A percentile compares a stretch with the other conserved stretches of the same genome.
Evolutionary conservation across 768 basidiomycete genomes (phyloP).

Genomic region (Termitomyces sp.): DNA sequence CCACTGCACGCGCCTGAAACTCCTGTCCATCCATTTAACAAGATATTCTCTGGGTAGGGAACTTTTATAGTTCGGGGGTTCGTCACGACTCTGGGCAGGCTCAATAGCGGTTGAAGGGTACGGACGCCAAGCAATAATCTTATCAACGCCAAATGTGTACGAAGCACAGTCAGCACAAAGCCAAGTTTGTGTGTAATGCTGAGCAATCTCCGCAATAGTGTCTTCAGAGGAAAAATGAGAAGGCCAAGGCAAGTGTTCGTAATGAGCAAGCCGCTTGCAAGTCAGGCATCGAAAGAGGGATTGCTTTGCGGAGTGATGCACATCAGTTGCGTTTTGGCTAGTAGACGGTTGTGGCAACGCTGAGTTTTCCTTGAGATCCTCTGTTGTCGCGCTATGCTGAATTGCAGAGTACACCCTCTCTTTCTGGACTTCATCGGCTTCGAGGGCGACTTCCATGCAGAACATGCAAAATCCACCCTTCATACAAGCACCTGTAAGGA

Average conservation of each 20-base stretch:
- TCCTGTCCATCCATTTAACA: conserved; percentile 82
- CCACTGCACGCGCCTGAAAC: conserved; percentile 82
- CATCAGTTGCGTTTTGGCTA: not conserved
- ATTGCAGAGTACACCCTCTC: conserved; percentile 11
- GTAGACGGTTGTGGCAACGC: not conserved
- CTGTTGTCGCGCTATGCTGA: conserved; percentile 29
- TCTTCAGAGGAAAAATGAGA: conserved; percentile 32
- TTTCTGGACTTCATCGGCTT: conserved; percentile 32
- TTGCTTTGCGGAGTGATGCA: not conserved
- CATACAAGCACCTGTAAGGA: conserved; percentile 49
- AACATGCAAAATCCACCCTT: conserved; percentile 80
- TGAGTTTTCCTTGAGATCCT: conserved; percentile 13
- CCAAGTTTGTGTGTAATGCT: conserved; percentile 59
- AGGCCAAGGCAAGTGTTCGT: conserved; percentile 63
- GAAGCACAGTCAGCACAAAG: conserved; percentile 78
- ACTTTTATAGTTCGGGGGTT: conserved; percentile 51
- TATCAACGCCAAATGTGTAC: conserved; percentile 69
- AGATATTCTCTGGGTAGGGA: conserved; percentile 87
- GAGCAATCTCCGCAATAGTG: conserved; percentile 47
- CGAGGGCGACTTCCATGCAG: conserved; percentile 58
- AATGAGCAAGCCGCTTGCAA: conserved; percentile 84
- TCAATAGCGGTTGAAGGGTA: conserved; percentile 68
- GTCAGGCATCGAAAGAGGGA: conserved; percentile 79
- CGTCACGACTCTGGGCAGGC: conserved; percentile 35
- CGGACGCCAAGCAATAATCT: conserved; percentile 91